Percentiles rank a stretch among this genome's conserved stretches.
Evolutionary conservation across 768 basidiomycete species (phyloP).

Genomic region (Peribolospora kevripleyi): DNA sequence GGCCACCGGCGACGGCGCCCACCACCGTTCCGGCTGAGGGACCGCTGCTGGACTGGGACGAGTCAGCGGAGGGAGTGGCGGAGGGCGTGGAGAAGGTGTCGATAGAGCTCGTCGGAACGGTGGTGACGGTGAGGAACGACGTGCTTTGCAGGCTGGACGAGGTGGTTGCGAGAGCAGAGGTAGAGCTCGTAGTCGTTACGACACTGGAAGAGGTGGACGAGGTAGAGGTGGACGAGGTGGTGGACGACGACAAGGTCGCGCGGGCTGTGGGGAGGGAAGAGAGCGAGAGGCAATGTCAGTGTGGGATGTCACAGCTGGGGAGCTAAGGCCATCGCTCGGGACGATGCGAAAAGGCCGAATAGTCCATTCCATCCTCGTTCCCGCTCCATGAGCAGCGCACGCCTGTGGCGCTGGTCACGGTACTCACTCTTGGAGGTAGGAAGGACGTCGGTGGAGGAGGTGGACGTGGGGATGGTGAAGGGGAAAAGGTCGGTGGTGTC

Average conservation of each 20-base stretch:
- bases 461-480: no score
- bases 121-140: neutral
- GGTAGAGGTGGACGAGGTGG: neutral
- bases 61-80: neutral
- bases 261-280: neutral
- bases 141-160: neutral
- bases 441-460: no score
- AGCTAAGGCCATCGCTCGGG: no score
- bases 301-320: no score
- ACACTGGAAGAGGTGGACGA: neutral
- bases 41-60: constrained; percentile 29
- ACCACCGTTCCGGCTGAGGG: constrained; percentile 33
- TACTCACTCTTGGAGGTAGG: no score
- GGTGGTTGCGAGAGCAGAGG: neutral
- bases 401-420: no score
- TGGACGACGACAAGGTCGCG: neutral
- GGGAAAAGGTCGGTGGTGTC: no score
- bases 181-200: neutral
- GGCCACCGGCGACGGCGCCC: constrained; percentile 7
- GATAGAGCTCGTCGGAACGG: constrained; percentile 1
- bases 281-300: neutral
- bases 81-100: neutral
- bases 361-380: no score
- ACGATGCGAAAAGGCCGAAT: no score
- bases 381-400: no score